Percentiles rank a stretch among this genome's conserved stretches.
These are phyloP conservation scores for Nigrospora oryzae DNA, from an alignment of 2,329 filamentous ascomycete genomes.

Conservation along the genomic window DNA sequence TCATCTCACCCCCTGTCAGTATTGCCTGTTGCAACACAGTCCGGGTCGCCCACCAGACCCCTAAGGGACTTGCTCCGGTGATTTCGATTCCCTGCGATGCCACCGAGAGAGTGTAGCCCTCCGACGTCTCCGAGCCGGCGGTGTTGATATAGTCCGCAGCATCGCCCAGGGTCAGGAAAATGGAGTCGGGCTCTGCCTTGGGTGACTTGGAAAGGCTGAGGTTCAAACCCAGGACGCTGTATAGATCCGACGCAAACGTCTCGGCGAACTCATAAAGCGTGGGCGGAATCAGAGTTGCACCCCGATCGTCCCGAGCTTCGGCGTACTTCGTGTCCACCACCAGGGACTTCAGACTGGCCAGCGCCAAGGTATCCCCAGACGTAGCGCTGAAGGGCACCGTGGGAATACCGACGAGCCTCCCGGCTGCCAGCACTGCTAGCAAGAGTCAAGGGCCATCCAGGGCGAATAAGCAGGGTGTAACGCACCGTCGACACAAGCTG, in stretches of 20 bases:
- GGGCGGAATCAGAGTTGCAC: slow-evolving; percentile 43
- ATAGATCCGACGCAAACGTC: slow-evolving; percentile 31
- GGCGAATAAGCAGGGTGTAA: not conserved
- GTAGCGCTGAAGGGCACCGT: slow-evolving; percentile 22
- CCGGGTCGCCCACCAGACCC: slow-evolving; percentile 50
- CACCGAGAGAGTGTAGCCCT: slow-evolving; percentile 39
- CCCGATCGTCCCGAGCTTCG: slow-evolving; percentile 29
- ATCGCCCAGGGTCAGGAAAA: slow-evolving; percentile 40
- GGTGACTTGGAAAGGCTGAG: slow-evolving; percentile 16
- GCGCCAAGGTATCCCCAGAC: slow-evolving; percentile 14
- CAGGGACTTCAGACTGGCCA: slow-evolving; percentile 23
- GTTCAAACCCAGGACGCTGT: slow-evolving; percentile 17
- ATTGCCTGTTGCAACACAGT: slow-evolving; percentile 43
- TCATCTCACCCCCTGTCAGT: slow-evolving; percentile 27
- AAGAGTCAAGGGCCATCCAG: slow-evolving; percentile 2
- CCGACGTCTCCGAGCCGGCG: slow-evolving; percentile 34
- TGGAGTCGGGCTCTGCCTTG: slow-evolving; percentile 10
- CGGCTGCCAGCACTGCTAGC: slow-evolving; percentile 8
- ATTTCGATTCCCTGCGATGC: slow-evolving; percentile 31
- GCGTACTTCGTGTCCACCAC: slow-evolving; percentile 34
- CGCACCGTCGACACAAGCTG: not conserved
- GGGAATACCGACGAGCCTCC: slow-evolving; percentile 21
- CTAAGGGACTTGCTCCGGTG: slow-evolving; percentile 42
- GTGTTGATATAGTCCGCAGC: slow-evolving; percentile 30
- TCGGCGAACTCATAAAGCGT: slow-evolving; percentile 36